Evolutionary conservation across 2,329 filamentous ascomycete genomes (phyloP), one percentile per base, ranked within the genome.

Genomic region (Neofusicoccum parvum): DNA sequence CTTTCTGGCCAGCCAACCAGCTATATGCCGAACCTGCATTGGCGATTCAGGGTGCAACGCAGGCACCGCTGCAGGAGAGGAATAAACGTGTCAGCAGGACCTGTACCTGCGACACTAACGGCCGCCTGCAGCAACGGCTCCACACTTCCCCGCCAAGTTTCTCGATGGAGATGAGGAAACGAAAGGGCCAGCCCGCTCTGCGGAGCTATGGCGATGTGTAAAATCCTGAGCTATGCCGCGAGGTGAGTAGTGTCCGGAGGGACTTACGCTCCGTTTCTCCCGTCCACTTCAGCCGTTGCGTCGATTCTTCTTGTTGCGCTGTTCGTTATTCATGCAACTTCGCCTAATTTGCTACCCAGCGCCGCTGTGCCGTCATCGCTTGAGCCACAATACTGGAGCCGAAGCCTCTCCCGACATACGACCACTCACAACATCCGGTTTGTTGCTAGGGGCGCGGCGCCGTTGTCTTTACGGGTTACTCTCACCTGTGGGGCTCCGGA

Each of bases 331-430:
- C 53, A 15, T 3, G 23, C 20, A 56, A 23, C 14, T 56, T 20
- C 36, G 32, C 20, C 17, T 5, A 56, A 32, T 43, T 14, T 15
- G 49, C 50, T 41, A 49, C 10, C 9, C 27, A 12, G 17, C 20
- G 23, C 10, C 46, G 46, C 46, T 14, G 5, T 20, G 12, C 14
- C 17, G 20, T 56, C 53, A 43, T 56, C 20, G 53, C 53, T 32
- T 32, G 20, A 56, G 20, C 53, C 53, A 56, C 37, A 41, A 32
- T 7, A 11, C 9, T 32, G 39, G 54, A 46, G 41, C 54, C 54
- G 54, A 46, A 36, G 54, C 54, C 23, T 58, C 39, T 58, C 12
- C 54, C 54, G 54, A 58, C 54, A 58, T 45, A 34, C 11, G 39
- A 20, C 54, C 54, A 58, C 54, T 58, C 54, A 58, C n/a, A 41